Evolutionary conservation across 2,329 filamentous ascomycete genomes (phyloP), one percentile per base, ranked within the genome.

Genomic region (Phoma herbarum): DNA sequence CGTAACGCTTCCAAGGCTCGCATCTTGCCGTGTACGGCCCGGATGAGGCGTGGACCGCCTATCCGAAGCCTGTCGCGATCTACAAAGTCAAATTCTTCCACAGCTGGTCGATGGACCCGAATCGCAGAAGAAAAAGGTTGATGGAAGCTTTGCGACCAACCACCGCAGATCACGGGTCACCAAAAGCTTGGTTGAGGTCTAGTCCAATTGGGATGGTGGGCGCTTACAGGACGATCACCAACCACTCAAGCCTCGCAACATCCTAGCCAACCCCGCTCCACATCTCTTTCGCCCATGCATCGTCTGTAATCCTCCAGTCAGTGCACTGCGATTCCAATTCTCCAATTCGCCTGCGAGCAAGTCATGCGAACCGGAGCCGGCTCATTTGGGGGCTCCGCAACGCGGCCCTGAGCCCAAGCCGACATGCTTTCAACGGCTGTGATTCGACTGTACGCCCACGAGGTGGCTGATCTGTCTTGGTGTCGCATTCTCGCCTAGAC

Each of bases 321-420:
- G 59, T 43, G 48, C 54, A 62, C 52, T 60, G 52, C 57, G 61
- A 66, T 49, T 49, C 52, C 55, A 48, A 39, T 53, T 41, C 50
- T 66, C 66, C 52, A 61, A 75, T 76, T 76, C 69, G 74, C 63
- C 63, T 58, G 55, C 31, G 31, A n/a, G 8, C 29, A 52, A 67
- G 63, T 75, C 70, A 75, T 77, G 75, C 75, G 74, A 77, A 75
- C 57, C 74, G 55, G 60, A 69, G 61, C 59, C 61, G 60, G 62
- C 63, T 63, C 59, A 64, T 62, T 62, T 52, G n/a, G 52, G 51
- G 57, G 56, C 49, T 52, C 56, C 57, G 56, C 56, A 65, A 11
- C 57, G 46, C 57, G 57, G 59, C 56, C 58, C 53, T 68, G 62
- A 57, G 60, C 55, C 62, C 42, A 49, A 52, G 52, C 33, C 28